Percentiles rank a stretch among this genome's conserved stretches.
These are phyloP conservation scores for Erysimum pusillum DNA, from an alignment of 441 rosid species.

Conservation along the genomic window DNA sequence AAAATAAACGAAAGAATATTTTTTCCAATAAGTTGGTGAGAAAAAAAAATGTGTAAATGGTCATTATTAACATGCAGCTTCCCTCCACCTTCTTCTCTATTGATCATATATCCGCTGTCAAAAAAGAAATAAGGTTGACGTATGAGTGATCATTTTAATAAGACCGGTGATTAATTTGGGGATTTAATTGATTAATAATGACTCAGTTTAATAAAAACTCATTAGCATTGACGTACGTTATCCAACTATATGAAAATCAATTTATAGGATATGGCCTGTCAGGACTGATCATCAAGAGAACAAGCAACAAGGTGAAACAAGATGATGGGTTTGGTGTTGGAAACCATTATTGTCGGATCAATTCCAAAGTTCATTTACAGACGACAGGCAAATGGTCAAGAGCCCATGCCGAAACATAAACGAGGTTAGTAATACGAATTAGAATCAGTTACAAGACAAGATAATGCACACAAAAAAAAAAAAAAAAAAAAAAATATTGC, in stretches of 20 bases:
- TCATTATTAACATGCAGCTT: too few relatives aligned
- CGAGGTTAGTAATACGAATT: not conserved
- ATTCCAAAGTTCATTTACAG: slow-evolving; percentile 12
- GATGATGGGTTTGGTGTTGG: slow-evolving; percentile 6
- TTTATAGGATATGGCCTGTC: too few relatives aligned
- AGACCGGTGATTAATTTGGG: not conserved
- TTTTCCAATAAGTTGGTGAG: too few relatives aligned
- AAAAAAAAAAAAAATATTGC: too few relatives aligned
- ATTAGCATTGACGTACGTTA: not conserved
- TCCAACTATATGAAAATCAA: not conserved
- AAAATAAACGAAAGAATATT: too few relatives aligned
- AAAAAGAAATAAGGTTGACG: not conserved
- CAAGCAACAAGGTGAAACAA: not conserved
- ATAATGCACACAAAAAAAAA: too few relatives aligned
- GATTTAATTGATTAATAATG: slow-evolving; percentile 7
- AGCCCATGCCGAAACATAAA: slow-evolving; percentile 1
- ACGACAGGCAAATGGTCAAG: slow-evolving; percentile 2
- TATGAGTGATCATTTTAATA: not conserved
- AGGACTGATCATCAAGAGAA: not conserved
- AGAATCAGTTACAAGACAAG: not conserved
- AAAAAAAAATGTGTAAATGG: too few relatives aligned
- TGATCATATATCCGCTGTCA: not conserved
- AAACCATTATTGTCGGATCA: slow-evolving; percentile 5
- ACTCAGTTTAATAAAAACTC: not conserved
- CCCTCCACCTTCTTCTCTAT: too few relatives aligned